Base-by-base conservation (phyloP, 805 yeast species). In the Cyberlindnera suaveolens region DNA sequence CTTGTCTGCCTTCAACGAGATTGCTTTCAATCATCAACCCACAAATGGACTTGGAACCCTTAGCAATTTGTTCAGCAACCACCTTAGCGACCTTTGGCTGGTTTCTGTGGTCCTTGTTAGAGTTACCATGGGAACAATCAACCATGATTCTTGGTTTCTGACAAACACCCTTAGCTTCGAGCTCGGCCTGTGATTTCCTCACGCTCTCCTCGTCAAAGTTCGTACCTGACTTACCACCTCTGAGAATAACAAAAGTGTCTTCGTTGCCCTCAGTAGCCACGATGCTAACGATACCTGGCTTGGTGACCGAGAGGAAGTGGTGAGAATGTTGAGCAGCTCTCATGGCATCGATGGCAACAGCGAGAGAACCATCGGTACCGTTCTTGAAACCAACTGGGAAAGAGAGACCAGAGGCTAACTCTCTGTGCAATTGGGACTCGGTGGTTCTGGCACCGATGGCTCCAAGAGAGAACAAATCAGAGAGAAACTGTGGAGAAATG, bases 401-500 rank as follows among this genome's bases (percentile, higher is more conserved):
- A 3, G 96, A 86, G 38, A 93, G 72, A 29, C 98, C 99, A 1
- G 97, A 89, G 4, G 98, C 96, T 54, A 91, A 77, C 67, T 91
- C 99, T 66, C 99, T 82, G 67, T 91, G 99, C 42, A 91, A 78
- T 71, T 91, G 99, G 33, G 96, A 89, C 71, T 91, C 99, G 33
- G 99, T 91, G 37, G 99, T 91, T 74, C 99, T 84, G 33, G 99
- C 99, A 58, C 99, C 99, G 64, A 91, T 90, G 39, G 99, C 99
- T 59, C 99, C 99, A 42, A 93, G 78, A 20, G 96, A 85, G 75
- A 91, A 84, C 54, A 91, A 78, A 65, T 91, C 99, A 40, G 93
- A 79, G 58, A 91, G 75, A 69, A 85, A 91, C 72, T 91, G 96
- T 1, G 99, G 99, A 14, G 96, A 88, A 50, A 93, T 91, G 23